These are phyloP conservation scores for Lactarius sp. DNA, from an alignment of 768 basidiomycete genomes.

Conservation along the genomic window DNA sequence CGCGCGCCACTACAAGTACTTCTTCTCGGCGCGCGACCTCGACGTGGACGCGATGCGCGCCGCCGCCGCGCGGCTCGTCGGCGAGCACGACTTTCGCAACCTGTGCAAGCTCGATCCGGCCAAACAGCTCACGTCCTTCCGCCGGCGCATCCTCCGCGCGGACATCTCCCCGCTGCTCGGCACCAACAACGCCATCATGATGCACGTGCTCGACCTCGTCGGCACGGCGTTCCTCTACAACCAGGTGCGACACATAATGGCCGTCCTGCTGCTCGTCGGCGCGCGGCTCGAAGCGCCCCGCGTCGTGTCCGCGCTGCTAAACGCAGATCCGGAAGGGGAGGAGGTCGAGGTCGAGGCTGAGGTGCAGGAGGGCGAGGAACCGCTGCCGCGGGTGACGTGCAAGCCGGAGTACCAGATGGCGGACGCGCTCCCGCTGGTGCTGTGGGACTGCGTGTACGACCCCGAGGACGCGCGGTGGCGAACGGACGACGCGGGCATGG, in stretches of 20 bases:
- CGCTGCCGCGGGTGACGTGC: conserved; percentile 49
- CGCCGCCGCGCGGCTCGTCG: conserved; percentile 66
- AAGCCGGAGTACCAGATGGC: conserved; percentile 96
- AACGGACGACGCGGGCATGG: conserved; percentile 43
- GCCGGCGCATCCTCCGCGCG: conserved; percentile 60
- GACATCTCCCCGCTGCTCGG: conserved; percentile 46
- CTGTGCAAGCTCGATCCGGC: conserved; percentile 88
- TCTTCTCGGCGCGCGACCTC: conserved; percentile 69
- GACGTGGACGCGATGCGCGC: conserved; percentile 71
- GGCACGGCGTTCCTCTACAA: conserved; percentile 92
- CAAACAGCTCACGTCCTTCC: conserved; percentile 85
- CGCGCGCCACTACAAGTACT: conserved; percentile 95
- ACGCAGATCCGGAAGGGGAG: conserved; percentile 48
- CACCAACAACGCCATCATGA: neutral
- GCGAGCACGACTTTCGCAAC: conserved; percentile 94
- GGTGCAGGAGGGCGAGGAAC: conserved; percentile 34
- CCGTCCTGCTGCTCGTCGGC: conserved; percentile 84
- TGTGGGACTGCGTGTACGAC: conserved; percentile 84
- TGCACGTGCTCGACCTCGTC: conserved; percentile 77
- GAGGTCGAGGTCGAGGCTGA: too few relatives aligned
- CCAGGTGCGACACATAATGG: conserved; percentile 94
- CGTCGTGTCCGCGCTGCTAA: conserved; percentile 68
- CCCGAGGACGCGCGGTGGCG: conserved; percentile 69
- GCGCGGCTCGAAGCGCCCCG: conserved; percentile 68
- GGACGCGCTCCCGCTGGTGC: conserved; percentile 81